Evolutionary conservation across 805 yeast species (phyloP).

Genomic region (Lipomyces spencermartinsiae): DNA sequence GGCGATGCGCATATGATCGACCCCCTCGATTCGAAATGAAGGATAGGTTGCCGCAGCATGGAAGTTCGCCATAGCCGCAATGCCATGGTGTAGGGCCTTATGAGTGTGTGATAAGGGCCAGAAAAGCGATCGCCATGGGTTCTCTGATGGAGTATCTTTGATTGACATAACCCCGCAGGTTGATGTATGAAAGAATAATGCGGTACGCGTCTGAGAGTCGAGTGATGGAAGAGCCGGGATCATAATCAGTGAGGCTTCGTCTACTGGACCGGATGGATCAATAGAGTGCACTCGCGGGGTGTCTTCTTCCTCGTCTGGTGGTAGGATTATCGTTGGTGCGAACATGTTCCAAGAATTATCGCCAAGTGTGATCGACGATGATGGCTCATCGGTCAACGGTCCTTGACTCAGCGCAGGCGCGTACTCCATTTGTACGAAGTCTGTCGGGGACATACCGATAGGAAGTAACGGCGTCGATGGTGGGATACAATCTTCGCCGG

Average conservation of each 20-base stretch:
- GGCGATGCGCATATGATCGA: constrained; percentile 64
- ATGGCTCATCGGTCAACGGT: background rate
- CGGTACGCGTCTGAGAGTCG: constrained; percentile 39
- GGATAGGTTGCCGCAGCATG: constrained; percentile 57
- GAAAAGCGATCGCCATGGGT: constrained; percentile 68
- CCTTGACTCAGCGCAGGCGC: constrained; percentile 19
- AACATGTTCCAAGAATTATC: constrained; percentile 18
- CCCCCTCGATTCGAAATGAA: constrained; percentile 55
- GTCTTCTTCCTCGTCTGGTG: background rate
- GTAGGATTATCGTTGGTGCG: background rate
- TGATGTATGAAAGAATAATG: constrained; percentile 52
- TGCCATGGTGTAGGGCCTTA: constrained; percentile 64
- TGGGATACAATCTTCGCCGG: background rate
- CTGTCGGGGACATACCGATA: constrained; percentile 12
- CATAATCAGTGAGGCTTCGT: constrained; percentile 12
- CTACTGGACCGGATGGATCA: constrained; percentile 31
- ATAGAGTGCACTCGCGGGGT: background rate
- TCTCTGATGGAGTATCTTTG: constrained; percentile 68
- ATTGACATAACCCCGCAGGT: constrained; percentile 65
- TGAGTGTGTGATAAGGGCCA: constrained; percentile 63
- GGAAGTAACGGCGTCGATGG: background rate
- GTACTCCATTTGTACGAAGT: constrained; percentile 22
- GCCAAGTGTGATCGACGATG: constrained; percentile 10
- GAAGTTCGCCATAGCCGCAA: constrained; percentile 71
- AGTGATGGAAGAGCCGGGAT: constrained; percentile 32